These are phyloP conservation scores for Talaromyces albobiverticillius DNA, from an alignment of 2,329 filamentous ascomycete genomes.

Conservation along the genomic window DNA sequence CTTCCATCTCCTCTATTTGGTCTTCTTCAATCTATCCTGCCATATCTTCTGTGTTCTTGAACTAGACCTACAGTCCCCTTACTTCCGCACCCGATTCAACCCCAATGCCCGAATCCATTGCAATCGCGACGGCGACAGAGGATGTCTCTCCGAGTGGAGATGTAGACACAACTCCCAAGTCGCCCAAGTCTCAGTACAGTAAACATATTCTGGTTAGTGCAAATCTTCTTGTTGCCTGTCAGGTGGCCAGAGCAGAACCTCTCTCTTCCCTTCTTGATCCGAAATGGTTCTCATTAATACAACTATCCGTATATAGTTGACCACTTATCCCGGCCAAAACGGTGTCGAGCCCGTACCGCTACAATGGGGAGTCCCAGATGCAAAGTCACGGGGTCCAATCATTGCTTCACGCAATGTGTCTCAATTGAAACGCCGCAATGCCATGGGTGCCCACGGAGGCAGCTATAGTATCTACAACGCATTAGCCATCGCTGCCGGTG, in stretches of 20 bases:
- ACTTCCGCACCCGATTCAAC: too few relatives aligned
- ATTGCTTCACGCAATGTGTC: constrained; percentile 60
- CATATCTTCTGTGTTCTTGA: too few relatives aligned
- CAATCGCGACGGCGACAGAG: neutral
- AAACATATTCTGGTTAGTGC: constrained; percentile 16
- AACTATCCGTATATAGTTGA: constrained; percentile 44
- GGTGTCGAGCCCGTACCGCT: constrained; percentile 89
- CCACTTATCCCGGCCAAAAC: constrained; percentile 89
- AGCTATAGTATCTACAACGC: constrained; percentile 97
- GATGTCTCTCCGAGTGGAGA: constrained; percentile 3
- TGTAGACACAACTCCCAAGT: neutral
- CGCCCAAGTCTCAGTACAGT: constrained; percentile 15
- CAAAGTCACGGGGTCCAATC: constrained; percentile 75
- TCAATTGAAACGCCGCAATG: constrained; percentile 40
- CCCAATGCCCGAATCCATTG: constrained; percentile 13
- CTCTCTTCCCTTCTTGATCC: too few relatives aligned
- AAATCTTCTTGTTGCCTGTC: neutral
- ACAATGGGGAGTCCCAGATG: constrained; percentile 80
- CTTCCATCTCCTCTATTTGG: too few relatives aligned
- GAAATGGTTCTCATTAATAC: constrained; percentile 14
- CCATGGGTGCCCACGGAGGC: constrained; percentile 73
- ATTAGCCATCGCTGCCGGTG: constrained; percentile 84
- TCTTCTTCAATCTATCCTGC: too few relatives aligned
- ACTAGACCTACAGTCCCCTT: neutral
- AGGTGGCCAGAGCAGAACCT: too few relatives aligned